Evolutionary conservation across 108 stramenopile species (phyloP).

Genomic region (Craspedostauros australis): DNA sequence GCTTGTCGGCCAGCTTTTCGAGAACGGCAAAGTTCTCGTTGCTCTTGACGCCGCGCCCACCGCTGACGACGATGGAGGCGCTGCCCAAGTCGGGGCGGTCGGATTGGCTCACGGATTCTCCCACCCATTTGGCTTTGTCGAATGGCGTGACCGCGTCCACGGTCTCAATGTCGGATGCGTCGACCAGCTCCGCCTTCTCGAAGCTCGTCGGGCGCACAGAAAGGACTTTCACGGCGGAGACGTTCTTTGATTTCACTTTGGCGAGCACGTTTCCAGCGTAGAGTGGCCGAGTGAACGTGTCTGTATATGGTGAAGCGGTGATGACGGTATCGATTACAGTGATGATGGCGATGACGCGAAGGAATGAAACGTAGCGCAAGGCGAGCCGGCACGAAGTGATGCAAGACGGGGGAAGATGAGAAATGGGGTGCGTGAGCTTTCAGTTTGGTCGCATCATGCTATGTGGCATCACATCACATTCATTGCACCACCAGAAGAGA

Average conservation of each 20-base stretch:
- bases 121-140: conserved; percentile 54
- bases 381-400: too few relatives aligned
- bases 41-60: conserved; percentile 95
- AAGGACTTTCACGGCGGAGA: conserved; percentile 62
- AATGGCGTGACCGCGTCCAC: conserved; percentile 41
- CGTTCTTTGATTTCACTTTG: conserved; percentile 78
- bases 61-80: conserved; percentile 90
- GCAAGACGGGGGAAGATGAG: background rate
- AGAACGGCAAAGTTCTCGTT: conserved; percentile 95
- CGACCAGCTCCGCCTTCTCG: conserved; percentile 86
- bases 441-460: too few relatives aligned
- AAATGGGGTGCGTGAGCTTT: too few relatives aligned
- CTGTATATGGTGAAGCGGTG: conserved; percentile 33
- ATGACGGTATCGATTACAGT: too few relatives aligned
- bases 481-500: too few relatives aligned
- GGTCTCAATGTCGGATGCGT: conserved; percentile 51
- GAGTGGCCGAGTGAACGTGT: conserved; percentile 93
- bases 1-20: conserved; percentile 92
- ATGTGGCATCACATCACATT: too few relatives aligned
- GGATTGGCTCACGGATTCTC: conserved; percentile 69
- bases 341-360: background rate
- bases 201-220: conserved; percentile 93
- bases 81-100: conserved; percentile 92
- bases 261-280: conserved; percentile 99
- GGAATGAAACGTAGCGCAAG: background rate